Percentiles rank a stretch among this genome's conserved stretches.
Evolutionary conservation across 805 yeast species (phyloP).

Genomic region (Yarrowia deformans): DNA sequence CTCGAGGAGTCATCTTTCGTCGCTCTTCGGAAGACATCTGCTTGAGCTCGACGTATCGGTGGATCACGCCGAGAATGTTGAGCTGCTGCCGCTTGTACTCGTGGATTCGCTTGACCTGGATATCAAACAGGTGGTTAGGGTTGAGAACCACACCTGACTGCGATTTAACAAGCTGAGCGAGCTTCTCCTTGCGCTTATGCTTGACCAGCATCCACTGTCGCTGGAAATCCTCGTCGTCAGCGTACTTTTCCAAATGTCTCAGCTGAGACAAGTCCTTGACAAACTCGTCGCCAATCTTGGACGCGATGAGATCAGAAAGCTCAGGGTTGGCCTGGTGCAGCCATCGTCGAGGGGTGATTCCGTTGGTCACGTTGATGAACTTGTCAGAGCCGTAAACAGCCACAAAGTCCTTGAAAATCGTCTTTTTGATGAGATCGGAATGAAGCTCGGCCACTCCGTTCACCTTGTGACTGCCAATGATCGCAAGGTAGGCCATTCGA

Average conservation of each 20-base stretch:
- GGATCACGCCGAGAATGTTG: slow-evolving; percentile 87
- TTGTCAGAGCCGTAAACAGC: slow-evolving; percentile 79
- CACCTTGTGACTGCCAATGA: slow-evolving; percentile 90
- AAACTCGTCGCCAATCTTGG: slow-evolving; percentile 65
- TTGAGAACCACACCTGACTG: slow-evolving; percentile 72
- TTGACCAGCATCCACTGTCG: slow-evolving; percentile 75
- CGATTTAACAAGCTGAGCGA: slow-evolving; percentile 70
- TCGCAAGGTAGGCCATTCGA: slow-evolving; percentile 91
- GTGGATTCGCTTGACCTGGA: slow-evolving; percentile 94
- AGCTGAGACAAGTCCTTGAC: slow-evolving; percentile 71
- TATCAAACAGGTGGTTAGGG: slow-evolving; percentile 78
- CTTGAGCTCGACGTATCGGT: slow-evolving; percentile 81
- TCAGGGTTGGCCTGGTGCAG: slow-evolving; percentile 90
- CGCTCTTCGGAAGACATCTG: slow-evolving; percentile 68
- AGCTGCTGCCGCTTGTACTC: slow-evolving; percentile 95
- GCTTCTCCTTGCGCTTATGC: slow-evolving; percentile 67
- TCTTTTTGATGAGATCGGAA: slow-evolving; percentile 86
- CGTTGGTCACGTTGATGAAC: slow-evolving; percentile 92
- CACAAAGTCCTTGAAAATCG: slow-evolving; percentile 90
- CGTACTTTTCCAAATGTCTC: slow-evolving; percentile 68
- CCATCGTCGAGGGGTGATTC: slow-evolving; percentile 97
- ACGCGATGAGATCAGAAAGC: slow-evolving; percentile 74
- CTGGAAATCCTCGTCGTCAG: slow-evolving; percentile 74
- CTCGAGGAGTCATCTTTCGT: slow-evolving; percentile 71
- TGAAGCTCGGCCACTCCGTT: slow-evolving; percentile 97